These are phyloP conservation scores for Dalbergia oliveri DNA, from an alignment of 306 rosid species.

Conservation along the genomic window DNA sequence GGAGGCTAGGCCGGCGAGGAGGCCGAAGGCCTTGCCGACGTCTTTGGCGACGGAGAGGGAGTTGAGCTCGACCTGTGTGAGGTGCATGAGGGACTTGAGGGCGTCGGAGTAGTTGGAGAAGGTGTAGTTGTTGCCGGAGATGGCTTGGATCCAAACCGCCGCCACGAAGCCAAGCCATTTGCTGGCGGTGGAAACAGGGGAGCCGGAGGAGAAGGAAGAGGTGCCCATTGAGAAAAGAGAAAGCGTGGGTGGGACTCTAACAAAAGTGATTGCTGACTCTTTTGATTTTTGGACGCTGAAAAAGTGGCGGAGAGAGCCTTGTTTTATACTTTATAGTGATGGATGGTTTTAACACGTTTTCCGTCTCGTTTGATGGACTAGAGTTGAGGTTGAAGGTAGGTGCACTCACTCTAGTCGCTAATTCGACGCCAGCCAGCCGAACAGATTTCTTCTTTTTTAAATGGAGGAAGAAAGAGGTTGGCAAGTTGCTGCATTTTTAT, in stretches of 20 bases:
- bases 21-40: slow-evolving; percentile 83
- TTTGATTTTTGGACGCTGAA: too few relatives aligned
- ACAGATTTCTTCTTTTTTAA: too few relatives aligned
- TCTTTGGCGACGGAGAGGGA: slow-evolving; percentile 87
- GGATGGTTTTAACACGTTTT: not conserved
- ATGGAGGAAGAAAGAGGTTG: too few relatives aligned
- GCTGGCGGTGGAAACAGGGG: slow-evolving; percentile 47
- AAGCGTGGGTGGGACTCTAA: too few relatives aligned
- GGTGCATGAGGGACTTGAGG: slow-evolving; percentile 81
- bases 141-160: slow-evolving; percentile 89
- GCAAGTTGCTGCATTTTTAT: too few relatives aligned
- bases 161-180: slow-evolving; percentile 91
- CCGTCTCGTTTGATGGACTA: too few relatives aligned
- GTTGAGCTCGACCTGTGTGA: slow-evolving; percentile 82
- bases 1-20: slow-evolving; percentile 84
- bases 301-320: too few relatives aligned
- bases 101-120: slow-evolving; percentile 92
- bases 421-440: not conserved
- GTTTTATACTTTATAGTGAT: not conserved
- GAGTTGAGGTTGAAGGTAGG: not conserved
- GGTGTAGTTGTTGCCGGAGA: slow-evolving; percentile 97
- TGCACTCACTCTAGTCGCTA: not conserved
- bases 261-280: too few relatives aligned
- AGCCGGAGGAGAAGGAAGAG: not conserved
- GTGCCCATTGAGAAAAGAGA: slow-evolving; percentile 52